Evolutionary conservation across 202 grass and related monocot genomes (phyloP), one percentile per base, ranked within the genome.

Genomic region (Bolboschoenoplectus hybrid): DNA sequence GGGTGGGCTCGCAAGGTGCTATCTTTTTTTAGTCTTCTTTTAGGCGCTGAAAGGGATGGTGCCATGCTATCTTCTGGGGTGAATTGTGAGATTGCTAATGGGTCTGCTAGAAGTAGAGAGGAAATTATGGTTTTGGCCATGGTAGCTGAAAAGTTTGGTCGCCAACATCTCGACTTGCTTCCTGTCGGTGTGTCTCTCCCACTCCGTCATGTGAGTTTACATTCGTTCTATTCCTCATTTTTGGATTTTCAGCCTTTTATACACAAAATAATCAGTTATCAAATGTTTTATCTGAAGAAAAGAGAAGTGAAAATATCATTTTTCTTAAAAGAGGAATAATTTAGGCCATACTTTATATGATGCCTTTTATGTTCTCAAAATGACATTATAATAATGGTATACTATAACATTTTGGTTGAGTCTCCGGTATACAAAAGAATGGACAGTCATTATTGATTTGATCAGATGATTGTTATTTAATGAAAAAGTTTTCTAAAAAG

Each of bases 121-220:
- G 95, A 98, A 65, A 84, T 93, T 85, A 92, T 92, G 83, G 90
- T 98, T 84, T 85, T 98, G 19, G 81, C 93, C 82, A 98, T 98
- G 95, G 95, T 95, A 71, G 91, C 82, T 91, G 95, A 98, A 86
- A 98, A 91, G 50, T 98, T 98, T 82, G 91, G 95, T 13, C 87
- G 86, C 13, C 90, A 93, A 81, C 89, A 98, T 75, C 82, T 98
- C 57, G 95, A 98, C 58, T 91, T 95, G 68, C 91, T 98, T 68
- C 95, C 95, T 58, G 64, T 95, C 89, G 93, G 95, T 35, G 88
- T 93, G 81, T 98, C 95, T 88, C 95, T 98, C 32, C 91, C 89
- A 64, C 91, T 98, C 75, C 93, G 90, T 84, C 95, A 98, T 91
- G 95, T 98, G 50, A 87, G 94, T 85, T 71, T 69, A 82, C 50